phyloP scores from a whole-genome alignment of 164 flowering plant species.

The Cinnamomum micranthum region DNA sequence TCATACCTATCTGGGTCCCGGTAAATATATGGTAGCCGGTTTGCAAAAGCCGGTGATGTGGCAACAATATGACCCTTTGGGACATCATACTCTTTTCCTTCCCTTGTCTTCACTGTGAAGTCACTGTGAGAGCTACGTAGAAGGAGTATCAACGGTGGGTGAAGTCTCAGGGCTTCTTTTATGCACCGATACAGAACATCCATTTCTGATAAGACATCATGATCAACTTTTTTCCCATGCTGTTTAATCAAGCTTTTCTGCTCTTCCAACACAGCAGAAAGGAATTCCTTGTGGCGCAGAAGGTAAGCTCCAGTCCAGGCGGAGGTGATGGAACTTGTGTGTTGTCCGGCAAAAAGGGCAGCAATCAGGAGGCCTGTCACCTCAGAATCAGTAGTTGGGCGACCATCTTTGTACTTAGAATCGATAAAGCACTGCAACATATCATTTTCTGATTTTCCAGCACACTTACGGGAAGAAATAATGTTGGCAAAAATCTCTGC shows the following conservation, averaged over 20 bases:
- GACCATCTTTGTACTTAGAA: constrained; percentile 90
- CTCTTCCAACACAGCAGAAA: constrained; percentile 67
- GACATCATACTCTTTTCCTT: constrained; percentile 81
- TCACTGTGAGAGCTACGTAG: constrained; percentile 79
- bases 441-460: constrained; percentile 69
- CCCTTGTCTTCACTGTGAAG: constrained; percentile 71
- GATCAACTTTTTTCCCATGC: constrained; percentile 74
- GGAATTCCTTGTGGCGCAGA: constrained; percentile 47
- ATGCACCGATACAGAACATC: constrained; percentile 75
- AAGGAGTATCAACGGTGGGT: constrained; percentile 90
- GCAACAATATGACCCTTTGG: constrained; percentile 96
- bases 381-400: constrained; percentile 78
- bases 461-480: constrained; percentile 62
- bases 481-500: constrained; percentile 69
- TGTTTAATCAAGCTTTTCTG: constrained; percentile 59
- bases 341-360: constrained; percentile 97
- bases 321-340: constrained; percentile 94
- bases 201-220: constrained; percentile 90
- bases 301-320: constrained; percentile 97
- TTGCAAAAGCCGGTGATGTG: constrained; percentile 94
- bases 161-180: constrained; percentile 93
- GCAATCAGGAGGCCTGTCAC: constrained; percentile 96
- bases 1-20: constrained; percentile 76
- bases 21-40: constrained; percentile 74
- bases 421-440: constrained; percentile 93